Evolutionary conservation across 306 rosid genomes (phyloP), one percentile per base, ranked within the genome.

Genomic region (Alnus glutinosa): DNA sequence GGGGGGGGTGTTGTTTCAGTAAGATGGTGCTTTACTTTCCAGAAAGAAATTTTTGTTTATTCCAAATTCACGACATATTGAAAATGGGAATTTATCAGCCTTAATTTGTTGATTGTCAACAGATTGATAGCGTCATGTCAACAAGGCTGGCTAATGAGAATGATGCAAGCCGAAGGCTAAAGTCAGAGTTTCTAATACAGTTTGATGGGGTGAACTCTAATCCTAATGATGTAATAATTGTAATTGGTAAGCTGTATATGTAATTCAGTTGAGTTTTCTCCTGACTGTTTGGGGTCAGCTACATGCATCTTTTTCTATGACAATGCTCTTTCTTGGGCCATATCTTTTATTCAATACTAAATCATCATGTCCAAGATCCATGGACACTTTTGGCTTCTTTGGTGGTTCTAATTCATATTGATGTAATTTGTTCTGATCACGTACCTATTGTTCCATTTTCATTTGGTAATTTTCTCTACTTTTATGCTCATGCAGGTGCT

Each of bases 91-190:
- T 34, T 75, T 12, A 55, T 55, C 23, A 39, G 68, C 32, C n/a
- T 66, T 51, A 8, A 15, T 59, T 73, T 50, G 59, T 80, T 50
- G 46, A 55, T 69, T 81, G 73, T 67, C 74, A 44, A 75, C 89
- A 95, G 98, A 91, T 95, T 88, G 98, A 95, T 79, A 95, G 98
- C 84, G 86, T 95, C 72, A 90, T 95, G 98, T 95, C 98, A 63
- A 90, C 94, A 74, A 95, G 98, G 81, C 68, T 71, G 85, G 88
- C 94, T 44, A 88, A 87, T 73, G 98, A 95, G 80, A 87, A 90
- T 89, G 98, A 95, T 61, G 97, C 98, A 62, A 95, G 98, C 85
- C 90, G 98, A 87, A 87, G 97, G 79, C 86, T 95, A 79, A 95
- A 95, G 85, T 95, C 98, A 54, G 98, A 95, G 90, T 95, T 95